These are phyloP conservation scores for Nicotiana paniculata DNA, from an alignment of 257 asterid genomes.

Conservation along the genomic window DNA sequence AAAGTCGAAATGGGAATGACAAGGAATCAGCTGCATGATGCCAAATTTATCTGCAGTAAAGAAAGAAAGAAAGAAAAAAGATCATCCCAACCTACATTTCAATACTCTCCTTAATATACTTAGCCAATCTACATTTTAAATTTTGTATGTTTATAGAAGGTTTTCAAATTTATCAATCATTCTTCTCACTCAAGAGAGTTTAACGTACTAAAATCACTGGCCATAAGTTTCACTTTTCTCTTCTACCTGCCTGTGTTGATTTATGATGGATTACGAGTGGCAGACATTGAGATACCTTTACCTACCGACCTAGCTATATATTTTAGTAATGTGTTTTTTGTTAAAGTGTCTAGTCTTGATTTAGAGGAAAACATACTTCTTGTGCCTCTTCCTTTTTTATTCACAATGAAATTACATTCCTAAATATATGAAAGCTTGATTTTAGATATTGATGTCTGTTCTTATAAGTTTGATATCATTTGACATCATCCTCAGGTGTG, in stretches of 20 bases:
- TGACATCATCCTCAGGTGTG: slow-evolving; percentile 53
- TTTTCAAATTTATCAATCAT: background rate
- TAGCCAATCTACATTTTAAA: background rate
- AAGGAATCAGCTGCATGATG: background rate
- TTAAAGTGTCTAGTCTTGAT: background rate
- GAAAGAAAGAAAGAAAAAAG: too few relatives aligned
- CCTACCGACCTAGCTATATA: background rate
- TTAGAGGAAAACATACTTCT: background rate
- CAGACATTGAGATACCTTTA: background rate
- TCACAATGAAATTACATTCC: background rate
- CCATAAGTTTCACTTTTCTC: background rate
- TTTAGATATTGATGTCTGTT: background rate
- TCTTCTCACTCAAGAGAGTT: background rate
- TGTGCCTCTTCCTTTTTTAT: background rate
- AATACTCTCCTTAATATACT: background rate
- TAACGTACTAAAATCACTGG: background rate
- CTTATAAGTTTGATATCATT: background rate
- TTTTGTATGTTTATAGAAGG: background rate
- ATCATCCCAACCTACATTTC: background rate
- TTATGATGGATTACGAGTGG: background rate
- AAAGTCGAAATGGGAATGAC: background rate
- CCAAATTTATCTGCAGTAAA: background rate
- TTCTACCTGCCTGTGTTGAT: background rate
- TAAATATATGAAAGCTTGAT: background rate
- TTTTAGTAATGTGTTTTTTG: background rate